phyloP scores from a whole-genome alignment of 2,329 filamentous ascomycete genomes.

The Dendrostoma leiphaemia region DNA sequence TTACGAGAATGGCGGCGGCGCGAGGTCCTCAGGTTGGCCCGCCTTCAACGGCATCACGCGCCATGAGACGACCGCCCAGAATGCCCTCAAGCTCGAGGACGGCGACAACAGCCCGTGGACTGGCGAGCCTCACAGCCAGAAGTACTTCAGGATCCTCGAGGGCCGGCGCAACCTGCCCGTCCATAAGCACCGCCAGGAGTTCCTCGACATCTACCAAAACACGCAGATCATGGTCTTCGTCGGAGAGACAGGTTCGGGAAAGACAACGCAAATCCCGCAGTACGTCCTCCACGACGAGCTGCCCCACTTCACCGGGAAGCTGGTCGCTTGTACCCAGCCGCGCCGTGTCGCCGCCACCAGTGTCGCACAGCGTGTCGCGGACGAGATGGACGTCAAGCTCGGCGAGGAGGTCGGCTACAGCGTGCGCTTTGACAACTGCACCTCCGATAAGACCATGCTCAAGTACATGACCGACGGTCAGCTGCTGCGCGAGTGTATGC shows the following conservation, averaged over 20 bases:
- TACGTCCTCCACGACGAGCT: slow-evolving; percentile 97
- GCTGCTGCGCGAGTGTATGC: slow-evolving; percentile 93
- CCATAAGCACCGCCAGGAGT: slow-evolving; percentile 90
- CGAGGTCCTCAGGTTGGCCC: slow-evolving; percentile 30
- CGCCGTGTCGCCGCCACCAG: slow-evolving; percentile 98
- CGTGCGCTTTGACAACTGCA: slow-evolving; percentile 97
- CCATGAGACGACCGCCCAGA: slow-evolving; percentile 75
- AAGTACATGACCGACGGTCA: slow-evolving; percentile 99
- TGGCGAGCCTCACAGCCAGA: slow-evolving; percentile 68
- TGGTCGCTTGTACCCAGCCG: slow-evolving; percentile 96
- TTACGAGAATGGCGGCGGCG: slow-evolving; percentile 56
- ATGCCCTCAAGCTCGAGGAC: slow-evolving; percentile 75
- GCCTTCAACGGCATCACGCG: slow-evolving; percentile 67
- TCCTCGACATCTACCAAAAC: slow-evolving; percentile 87
- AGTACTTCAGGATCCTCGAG: slow-evolving; percentile 89
- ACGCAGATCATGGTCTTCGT: slow-evolving; percentile 97
- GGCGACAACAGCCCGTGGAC: slow-evolving; percentile 85
- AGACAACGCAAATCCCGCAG: slow-evolving; percentile 98
- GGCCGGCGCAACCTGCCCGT: slow-evolving; percentile 83
- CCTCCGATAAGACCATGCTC: slow-evolving; percentile 80
- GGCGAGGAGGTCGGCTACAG: slow-evolving; percentile 97
- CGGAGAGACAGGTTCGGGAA: slow-evolving; percentile 98
- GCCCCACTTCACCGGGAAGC: slow-evolving; percentile 79
- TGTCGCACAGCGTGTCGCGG: slow-evolving; percentile 93
- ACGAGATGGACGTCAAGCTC: slow-evolving; percentile 91